These are phyloP conservation scores for Leptomonas pyrrhocoris DNA, from an alignment of 208 protist genomes.

Conservation along the genomic window DNA sequence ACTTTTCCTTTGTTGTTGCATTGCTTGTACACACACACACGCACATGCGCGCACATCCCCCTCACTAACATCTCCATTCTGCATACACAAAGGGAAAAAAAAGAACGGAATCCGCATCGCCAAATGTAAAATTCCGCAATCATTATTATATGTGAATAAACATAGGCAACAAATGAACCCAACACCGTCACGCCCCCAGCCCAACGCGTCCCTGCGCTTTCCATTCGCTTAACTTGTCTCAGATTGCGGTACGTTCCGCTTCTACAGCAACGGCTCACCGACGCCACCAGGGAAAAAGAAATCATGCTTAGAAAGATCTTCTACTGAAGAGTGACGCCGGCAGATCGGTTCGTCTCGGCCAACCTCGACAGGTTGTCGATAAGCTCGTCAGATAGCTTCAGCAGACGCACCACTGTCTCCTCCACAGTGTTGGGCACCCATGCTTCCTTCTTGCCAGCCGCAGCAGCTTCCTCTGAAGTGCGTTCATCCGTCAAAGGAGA, in stretches of 20 bases:
- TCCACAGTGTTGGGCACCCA: conserved; percentile 63
- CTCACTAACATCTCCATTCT: too few species aligned
- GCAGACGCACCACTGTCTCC: conserved; percentile 51
- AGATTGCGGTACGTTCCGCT: too few species aligned
- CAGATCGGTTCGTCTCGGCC: neutral
- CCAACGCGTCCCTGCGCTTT: too few species aligned
- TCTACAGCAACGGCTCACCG: too few species aligned
- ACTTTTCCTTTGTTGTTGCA: too few species aligned
- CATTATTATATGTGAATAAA: too few species aligned
- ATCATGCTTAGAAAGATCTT: neutral
- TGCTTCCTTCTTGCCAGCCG: neutral
- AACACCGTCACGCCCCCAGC: too few species aligned
- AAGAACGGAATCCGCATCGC: neutral
- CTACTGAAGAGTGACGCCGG: neutral
- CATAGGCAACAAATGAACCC: neutral
- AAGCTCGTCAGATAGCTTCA: conserved; percentile 51
- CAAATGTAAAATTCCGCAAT: neutral
- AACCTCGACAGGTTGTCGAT: conserved; percentile 40
- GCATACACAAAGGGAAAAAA: neutral
- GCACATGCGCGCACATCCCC: too few species aligned
- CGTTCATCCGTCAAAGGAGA: neutral
- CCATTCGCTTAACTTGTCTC: too few species aligned
- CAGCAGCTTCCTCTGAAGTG: neutral
- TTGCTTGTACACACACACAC: too few species aligned
- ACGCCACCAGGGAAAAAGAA: neutral